These are phyloP conservation scores for Breviolum minutum DNA, from an alignment of 73 alveolate species.

Conservation along the genomic window DNA sequence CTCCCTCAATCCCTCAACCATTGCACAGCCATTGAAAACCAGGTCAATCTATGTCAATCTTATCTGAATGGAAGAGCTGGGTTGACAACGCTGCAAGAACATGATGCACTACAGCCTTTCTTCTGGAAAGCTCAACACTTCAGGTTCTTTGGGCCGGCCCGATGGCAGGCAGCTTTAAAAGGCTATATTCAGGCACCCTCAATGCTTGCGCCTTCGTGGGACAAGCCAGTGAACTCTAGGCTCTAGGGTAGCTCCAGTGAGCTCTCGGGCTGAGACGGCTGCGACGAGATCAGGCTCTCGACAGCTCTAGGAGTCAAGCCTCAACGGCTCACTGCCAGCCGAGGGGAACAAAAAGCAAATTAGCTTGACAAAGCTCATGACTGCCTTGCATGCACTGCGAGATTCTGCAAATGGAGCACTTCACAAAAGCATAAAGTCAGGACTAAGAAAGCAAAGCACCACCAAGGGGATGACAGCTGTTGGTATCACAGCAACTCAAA, in stretches of 20 bases:
- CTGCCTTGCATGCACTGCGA: neutral
- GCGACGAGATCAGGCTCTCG: neutral
- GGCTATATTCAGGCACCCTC: constrained; percentile 68
- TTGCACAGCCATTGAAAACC: no score
- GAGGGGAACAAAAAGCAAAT: constrained; percentile 34
- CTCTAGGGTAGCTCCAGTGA: neutral
- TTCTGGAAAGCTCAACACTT: neutral
- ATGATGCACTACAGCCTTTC: no score
- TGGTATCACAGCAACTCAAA: neutral
- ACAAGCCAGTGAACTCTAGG: neutral
- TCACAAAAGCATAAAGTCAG: constrained; percentile 1
- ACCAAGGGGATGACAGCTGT: neutral
- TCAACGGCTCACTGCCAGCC: constrained; percentile 45
- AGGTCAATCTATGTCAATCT: neutral
- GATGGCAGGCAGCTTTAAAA: constrained; percentile 38
- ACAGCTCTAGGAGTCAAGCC: neutral
- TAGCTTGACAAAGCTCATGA: neutral
- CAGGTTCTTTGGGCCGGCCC: neutral
- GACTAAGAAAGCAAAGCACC: neutral
- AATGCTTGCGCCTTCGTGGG: neutral
- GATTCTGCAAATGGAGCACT: neutral
- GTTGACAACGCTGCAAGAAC: neutral
- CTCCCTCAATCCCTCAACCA: no score
- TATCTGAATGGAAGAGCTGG: neutral
- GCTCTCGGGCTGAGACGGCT: neutral